phyloP scores from a whole-genome alignment of 164 flowering plant species.

The Macadamia tetraphylla region DNA sequence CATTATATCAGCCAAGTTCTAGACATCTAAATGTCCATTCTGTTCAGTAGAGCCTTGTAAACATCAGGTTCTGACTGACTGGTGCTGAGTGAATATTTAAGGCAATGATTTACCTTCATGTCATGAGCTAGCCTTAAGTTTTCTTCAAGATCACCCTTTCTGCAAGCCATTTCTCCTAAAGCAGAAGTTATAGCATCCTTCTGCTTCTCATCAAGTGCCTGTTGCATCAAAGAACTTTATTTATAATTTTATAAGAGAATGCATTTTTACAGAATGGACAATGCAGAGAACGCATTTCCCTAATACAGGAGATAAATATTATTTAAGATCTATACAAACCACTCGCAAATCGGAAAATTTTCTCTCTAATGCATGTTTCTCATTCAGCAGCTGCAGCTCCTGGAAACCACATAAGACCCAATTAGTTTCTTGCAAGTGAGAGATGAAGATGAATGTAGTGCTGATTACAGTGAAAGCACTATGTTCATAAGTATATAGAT shows the following conservation, averaged over 20 bases:
- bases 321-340: slow-evolving; percentile 42
- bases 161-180: slow-evolving; percentile 52
- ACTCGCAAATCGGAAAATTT: slow-evolving; percentile 67
- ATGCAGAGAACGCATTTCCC: background rate
- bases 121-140: slow-evolving; percentile 58
- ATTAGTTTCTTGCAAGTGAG: slow-evolving; percentile 4
- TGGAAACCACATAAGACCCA: slow-evolving; percentile 17
- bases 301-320: background rate
- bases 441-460: background rate
- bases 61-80: background rate
- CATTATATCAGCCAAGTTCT: background rate
- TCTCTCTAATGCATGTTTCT: slow-evolving; percentile 71
- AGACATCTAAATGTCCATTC: background rate
- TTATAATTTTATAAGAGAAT: slow-evolving; percentile 8
- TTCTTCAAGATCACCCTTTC: slow-evolving; percentile 78
- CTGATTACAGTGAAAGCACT: background rate
- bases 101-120: slow-evolving; percentile 52
- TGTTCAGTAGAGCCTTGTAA: background rate
- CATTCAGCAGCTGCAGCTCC: slow-evolving; percentile 74
- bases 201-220: slow-evolving; percentile 85
- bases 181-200: slow-evolving; percentile 58
- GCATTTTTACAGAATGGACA: background rate
- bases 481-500: background rate
- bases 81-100: background rate
- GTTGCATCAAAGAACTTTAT: slow-evolving; percentile 14